Percentiles rank a stretch among this genome's conserved stretches.
phyloP scores from a whole-genome alignment of 148 eudicot species.

The Chenopodium album region DNA sequence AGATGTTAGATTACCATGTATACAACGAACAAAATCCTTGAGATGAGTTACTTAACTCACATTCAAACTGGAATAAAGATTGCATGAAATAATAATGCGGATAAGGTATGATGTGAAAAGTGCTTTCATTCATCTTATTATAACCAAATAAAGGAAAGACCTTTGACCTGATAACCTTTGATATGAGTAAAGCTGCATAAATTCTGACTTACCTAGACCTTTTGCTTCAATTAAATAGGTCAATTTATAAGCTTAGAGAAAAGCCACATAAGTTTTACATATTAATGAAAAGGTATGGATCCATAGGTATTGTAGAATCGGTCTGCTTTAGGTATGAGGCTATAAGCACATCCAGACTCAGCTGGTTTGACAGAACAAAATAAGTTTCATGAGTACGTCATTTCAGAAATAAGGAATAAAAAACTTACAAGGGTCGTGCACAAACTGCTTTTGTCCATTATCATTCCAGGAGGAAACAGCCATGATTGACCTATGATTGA shows the following conservation, averaged over 20 bases:
- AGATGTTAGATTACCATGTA: background rate
- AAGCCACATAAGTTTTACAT: background rate
- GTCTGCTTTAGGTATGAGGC: background rate
- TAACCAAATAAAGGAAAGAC: background rate
- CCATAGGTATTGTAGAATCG: background rate
- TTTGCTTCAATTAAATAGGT: background rate
- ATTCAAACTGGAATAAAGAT: background rate
- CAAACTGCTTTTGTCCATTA: conserved; percentile 98
- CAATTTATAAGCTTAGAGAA: background rate
- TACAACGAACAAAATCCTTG: background rate
- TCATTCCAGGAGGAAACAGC: conserved; percentile 99
- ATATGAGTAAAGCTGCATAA: background rate
- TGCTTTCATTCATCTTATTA: background rate
- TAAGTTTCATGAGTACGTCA: background rate
- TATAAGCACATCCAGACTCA: background rate
- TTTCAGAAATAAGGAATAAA: background rate
- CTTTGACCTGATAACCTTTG: background rate
- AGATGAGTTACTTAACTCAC: background rate
- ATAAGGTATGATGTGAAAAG: background rate
- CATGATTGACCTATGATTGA: conserved; percentile 69
- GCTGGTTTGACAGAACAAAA: background rate
- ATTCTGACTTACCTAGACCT: background rate
- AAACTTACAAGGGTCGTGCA: conserved; percentile 92
- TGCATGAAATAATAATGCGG: background rate
- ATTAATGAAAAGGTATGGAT: background rate